Conservation (phyloP, 75 land plant genomes). For the Larix kaempferi region DNA sequence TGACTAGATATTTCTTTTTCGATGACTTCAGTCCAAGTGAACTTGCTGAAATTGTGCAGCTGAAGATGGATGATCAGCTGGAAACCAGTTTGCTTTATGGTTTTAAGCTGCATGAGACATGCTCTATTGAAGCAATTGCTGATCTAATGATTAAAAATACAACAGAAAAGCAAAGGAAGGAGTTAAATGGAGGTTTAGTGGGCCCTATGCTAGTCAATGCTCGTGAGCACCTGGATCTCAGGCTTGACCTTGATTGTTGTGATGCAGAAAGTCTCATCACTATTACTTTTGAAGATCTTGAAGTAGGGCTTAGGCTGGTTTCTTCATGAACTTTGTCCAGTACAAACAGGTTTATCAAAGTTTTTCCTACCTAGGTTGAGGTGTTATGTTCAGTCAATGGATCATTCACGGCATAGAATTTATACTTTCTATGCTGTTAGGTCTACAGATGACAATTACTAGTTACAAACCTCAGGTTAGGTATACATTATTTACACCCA, state of each 20-base stretch:
- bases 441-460: background rate
- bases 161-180: constrained; percentile 65
- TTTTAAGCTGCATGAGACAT: constrained; percentile 64
- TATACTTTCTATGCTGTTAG: background rate
- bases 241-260: constrained; percentile 74
- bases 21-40: constrained; percentile 60
- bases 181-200: constrained; percentile 90
- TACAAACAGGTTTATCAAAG: background rate
- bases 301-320: constrained; percentile 48
- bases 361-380: background rate
- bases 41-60: constrained; percentile 62
- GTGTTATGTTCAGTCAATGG: background rate
- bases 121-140: constrained; percentile 59
- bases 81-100: constrained; percentile 66
- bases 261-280: constrained; percentile 63
- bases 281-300: constrained; percentile 78
- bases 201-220: constrained; percentile 87
- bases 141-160: constrained; percentile 55
- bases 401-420: background rate
- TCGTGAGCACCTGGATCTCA: constrained; percentile 74
- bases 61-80: constrained; percentile 56
- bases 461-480: background rate
- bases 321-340: background rate
- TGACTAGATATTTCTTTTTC: constrained; percentile 72
- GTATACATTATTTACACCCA: background rate